Evolutionary conservation across 176 grass and related monocot species (phyloP).

Genomic region (Carex scoparia): DNA sequence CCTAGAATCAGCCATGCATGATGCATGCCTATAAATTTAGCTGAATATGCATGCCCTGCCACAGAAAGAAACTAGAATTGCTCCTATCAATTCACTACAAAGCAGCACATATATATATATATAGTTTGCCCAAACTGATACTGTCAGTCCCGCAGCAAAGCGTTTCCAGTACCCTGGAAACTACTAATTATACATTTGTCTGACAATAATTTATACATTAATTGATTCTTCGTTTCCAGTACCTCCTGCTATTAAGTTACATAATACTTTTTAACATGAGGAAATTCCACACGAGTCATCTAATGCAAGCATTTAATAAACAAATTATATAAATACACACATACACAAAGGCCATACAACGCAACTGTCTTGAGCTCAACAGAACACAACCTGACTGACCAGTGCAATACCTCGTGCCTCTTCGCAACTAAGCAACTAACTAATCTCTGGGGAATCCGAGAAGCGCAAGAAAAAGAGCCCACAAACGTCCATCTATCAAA

Average conservation of each 20-base stretch:
- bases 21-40: no score
- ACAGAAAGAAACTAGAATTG: no score
- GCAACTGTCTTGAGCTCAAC: background rate
- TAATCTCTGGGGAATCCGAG: slow-evolving; percentile 34
- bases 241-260: background rate
- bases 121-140: no score
- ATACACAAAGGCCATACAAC: background rate
- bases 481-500: slow-evolving; percentile 42
- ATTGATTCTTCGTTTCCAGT: background rate
- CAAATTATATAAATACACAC: background rate
- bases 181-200: no score
- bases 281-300: background rate
- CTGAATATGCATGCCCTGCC: no score
- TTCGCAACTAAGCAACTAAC: background rate
- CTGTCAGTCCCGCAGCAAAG: no score
- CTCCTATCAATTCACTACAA: no score
- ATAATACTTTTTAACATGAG: background rate
- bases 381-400: background rate
- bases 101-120: no score
- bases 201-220: background rate
- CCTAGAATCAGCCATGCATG: no score
- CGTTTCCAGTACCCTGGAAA: no score
- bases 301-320: background rate
- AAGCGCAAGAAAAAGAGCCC: slow-evolving; percentile 39
- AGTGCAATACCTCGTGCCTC: background rate